These are phyloP conservation scores for Debaryomyces subglobosus DNA, from an alignment of 1,139 yeast species.

Conservation along the genomic window DNA sequence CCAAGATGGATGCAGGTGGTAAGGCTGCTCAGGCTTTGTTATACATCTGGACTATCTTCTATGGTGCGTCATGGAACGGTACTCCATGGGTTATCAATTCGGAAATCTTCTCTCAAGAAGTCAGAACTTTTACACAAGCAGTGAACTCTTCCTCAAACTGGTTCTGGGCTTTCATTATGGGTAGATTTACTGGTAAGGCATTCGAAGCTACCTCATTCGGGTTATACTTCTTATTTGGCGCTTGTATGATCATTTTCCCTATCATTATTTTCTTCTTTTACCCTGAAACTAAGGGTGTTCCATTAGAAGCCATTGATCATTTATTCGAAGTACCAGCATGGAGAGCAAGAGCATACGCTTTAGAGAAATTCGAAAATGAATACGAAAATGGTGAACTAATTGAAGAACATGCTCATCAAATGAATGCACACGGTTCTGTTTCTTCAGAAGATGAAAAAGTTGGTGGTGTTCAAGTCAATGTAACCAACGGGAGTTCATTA, in stretches of 20 bases:
- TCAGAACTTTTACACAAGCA: constrained; percentile 45
- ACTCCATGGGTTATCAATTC: constrained; percentile 54
- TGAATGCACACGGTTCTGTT: background rate
- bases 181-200: constrained; percentile 48
- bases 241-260: constrained; percentile 36
- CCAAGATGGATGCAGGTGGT: constrained; percentile 39
- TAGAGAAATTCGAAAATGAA: constrained; percentile 21
- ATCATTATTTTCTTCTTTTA: constrained; percentile 38
- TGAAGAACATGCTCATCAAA: background rate
- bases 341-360: constrained; percentile 29
- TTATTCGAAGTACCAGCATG: constrained; percentile 42
- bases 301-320: constrained; percentile 46
- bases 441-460: background rate
- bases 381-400: constrained; percentile 17
- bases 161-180: constrained; percentile 55
- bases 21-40: constrained; percentile 51
- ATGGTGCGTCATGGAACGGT: constrained; percentile 50
- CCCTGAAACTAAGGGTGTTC: constrained; percentile 51
- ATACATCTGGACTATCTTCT: constrained; percentile 49
- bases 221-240: constrained; percentile 47
- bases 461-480: background rate
- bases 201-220: constrained; percentile 45
- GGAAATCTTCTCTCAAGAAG: constrained; percentile 46
- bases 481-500: background rate
- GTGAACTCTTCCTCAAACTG: constrained; percentile 49